Base-by-base conservation (phyloP, 352 stramenopile genomes). In the Pythium sukuiense region DNA sequence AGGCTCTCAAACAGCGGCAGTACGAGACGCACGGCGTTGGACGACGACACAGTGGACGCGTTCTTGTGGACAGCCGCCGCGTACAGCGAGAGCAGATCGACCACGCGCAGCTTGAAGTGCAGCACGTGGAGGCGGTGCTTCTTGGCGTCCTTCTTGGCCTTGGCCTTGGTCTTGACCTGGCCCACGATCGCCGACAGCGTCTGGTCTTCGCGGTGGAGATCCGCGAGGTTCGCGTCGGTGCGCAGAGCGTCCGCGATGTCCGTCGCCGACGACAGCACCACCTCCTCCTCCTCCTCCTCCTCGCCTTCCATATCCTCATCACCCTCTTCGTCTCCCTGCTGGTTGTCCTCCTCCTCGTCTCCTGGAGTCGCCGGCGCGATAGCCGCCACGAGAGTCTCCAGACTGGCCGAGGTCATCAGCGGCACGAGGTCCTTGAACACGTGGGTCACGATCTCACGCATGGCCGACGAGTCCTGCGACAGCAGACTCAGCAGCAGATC, bases 71-170 rank as follows among this genome's bases (percentile, higher is more conserved):
- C 46, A 24, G 49, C 30, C 12, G 72, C 72, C 26, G 81, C 81
- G 62, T 90, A 92, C 63, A 92, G 70, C 57, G 89, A 72, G 41
- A 96, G 73, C 69, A 96, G 61, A 55, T 96, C 85, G 24, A 96
- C 58, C 33, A 94, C 85, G 37, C 87, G 87, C 56, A 96, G 66
- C 67, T 96, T 87, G 73, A 96, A 96, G 76, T 96, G 87, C 58
- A 93, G 76, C 32, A 84, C 77, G 59, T 89, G 81, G 53, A 90
- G 74, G 18, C 77, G 76, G 56, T 83, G 70, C 18, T 74, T 76
- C 74, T 93, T 92, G 30, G 79, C 73, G 58, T 90, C 81, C 57
- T 90, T 86, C 76, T 94, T 94, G 72, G 76, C 77, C 65, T 88
- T 79, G 50, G 81, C 85, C 46, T 82, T 84, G 50, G 81, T 66